Evolutionary conservation across 106 monocot species (phyloP), one percentile per base, ranked within the genome.

Genomic region (Platanthera guangdongensis): DNA sequence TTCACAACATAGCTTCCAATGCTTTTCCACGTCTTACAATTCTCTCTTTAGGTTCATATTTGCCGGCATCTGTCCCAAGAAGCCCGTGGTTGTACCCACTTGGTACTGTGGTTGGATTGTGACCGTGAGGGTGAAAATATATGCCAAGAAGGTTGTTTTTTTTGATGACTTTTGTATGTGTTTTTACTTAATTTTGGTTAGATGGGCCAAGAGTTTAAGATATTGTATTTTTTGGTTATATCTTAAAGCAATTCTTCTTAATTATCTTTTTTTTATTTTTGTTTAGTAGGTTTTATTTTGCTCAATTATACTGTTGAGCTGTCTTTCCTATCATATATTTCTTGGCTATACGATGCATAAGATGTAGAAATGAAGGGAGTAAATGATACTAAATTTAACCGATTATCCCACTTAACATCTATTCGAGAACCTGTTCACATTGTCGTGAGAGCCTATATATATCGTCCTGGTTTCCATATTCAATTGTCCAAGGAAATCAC

Each of bases 61-160:
- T 76, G 84, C 83, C 82, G 86, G 76, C 95, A 96, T 90, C 78
- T 96, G 65, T 72, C 82, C 47, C 92, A 89, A 80, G 95, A 96
- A 87, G 90, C 93, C 53, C 84, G 87, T 69, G 87, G 93, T 16
- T 96, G 92, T 75, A 62, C 64, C 55, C 89, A 84, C 77, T 75
- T 96, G 71, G 80, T 96, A 74, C 80, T 96, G 32, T 96, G 95
- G 95, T 87, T 96, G 73, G 95, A 96, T 82, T 96, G 95, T 83
- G 95, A 96, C 70, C 88, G 95, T 52, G 95, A 96, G 85, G 95
- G 95, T 78, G 95, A 96, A 89, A 96, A 96, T 76, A 96, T 96
- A 78, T 96, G 92, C 79, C 93, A 84, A 79, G 95, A 96, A 96
- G 91, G 88, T 88, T 32, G 19, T 22, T 68, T 67, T 72, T 76